phyloP scores from a whole-genome alignment of 768 basidiomycete species.

The Phlegmacium glaucopus region DNA sequence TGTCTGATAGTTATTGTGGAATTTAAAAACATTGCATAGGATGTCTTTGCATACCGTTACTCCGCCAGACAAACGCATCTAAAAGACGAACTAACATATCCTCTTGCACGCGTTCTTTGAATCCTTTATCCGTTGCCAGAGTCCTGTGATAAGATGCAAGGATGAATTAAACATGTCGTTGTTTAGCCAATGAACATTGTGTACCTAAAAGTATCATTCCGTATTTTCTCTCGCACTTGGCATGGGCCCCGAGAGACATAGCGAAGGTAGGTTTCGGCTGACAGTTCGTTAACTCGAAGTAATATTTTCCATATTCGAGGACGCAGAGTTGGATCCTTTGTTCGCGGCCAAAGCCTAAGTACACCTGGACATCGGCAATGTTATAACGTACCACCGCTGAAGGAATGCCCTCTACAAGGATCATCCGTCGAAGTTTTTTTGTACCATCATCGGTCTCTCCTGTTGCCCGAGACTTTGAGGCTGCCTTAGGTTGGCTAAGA shows the following conservation, averaged over 20 bases:
- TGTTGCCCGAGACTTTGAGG: constrained; percentile 60
- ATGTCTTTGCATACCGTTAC: constrained; percentile 55
- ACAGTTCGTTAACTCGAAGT: constrained; percentile 73
- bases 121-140: constrained; percentile 93
- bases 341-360: background rate
- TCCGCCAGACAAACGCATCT: constrained; percentile 98
- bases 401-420: constrained; percentile 89
- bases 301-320: constrained; percentile 95
- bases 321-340: constrained; percentile 77
- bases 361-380: background rate
- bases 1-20: constrained; percentile 41
- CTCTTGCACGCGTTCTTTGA: constrained; percentile 95
- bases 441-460: constrained; percentile 70
- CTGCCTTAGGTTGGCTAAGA: constrained; percentile 62
- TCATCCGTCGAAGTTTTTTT: constrained; percentile 84
- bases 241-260: constrained; percentile 85
- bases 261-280: constrained; percentile 70
- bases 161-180: background rate
- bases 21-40: background rate
- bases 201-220: constrained; percentile 95
- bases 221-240: constrained; percentile 86
- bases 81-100: constrained; percentile 95
- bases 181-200: constrained; percentile 9
- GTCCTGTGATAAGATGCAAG: constrained; percentile 47
- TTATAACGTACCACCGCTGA: constrained; percentile 56